phyloP scores from a whole-genome alignment of 2,329 filamentous ascomycete genomes.

The Xylariaceae sp. region DNA sequence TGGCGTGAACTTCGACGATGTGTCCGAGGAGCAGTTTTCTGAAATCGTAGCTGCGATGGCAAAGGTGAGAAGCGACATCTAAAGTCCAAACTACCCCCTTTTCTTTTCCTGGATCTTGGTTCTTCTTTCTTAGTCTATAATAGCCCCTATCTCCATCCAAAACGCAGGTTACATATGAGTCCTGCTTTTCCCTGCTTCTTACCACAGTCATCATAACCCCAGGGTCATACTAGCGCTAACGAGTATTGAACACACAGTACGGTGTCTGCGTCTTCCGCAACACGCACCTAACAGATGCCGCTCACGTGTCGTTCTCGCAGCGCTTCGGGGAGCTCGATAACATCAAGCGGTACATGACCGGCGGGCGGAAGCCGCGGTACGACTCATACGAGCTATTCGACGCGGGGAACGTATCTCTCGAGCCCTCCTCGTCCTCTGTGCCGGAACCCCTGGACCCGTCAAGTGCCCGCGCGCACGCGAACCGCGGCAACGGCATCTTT shows the following conservation, averaged over 20 bases:
- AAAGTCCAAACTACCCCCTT: background rate
- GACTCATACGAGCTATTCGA: slow-evolving; percentile 61
- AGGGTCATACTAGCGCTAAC: too few species aligned
- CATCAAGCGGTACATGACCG: slow-evolving; percentile 55
- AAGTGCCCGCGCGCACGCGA: slow-evolving; percentile 34
- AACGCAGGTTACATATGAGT: too few species aligned
- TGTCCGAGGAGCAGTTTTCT: slow-evolving; percentile 42
- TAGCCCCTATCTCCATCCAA: too few species aligned
- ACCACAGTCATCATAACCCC: background rate
- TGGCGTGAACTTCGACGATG: slow-evolving; percentile 43
- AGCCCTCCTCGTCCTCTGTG: background rate
- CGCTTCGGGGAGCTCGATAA: slow-evolving; percentile 63
- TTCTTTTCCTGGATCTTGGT: too few species aligned
- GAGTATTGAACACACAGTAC: too few species aligned
- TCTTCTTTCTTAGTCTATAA: too few species aligned
- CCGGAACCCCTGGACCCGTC: slow-evolving; percentile 27
- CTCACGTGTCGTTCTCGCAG: slow-evolving; percentile 57
- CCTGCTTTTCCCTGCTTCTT: too few species aligned
- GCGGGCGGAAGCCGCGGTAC: slow-evolving; percentile 55
- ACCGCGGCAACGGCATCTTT: slow-evolving; percentile 56
- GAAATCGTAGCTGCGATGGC: slow-evolving; percentile 44
- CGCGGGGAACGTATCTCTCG: slow-evolving; percentile 55
- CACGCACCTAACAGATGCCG: slow-evolving; percentile 56
- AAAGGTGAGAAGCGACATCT: slow-evolving; percentile 38
- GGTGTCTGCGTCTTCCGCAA: slow-evolving; percentile 59